Conservation (phyloP, 1,284 basidiomycete genomes). For the Leccinum pachyderme region DNA sequence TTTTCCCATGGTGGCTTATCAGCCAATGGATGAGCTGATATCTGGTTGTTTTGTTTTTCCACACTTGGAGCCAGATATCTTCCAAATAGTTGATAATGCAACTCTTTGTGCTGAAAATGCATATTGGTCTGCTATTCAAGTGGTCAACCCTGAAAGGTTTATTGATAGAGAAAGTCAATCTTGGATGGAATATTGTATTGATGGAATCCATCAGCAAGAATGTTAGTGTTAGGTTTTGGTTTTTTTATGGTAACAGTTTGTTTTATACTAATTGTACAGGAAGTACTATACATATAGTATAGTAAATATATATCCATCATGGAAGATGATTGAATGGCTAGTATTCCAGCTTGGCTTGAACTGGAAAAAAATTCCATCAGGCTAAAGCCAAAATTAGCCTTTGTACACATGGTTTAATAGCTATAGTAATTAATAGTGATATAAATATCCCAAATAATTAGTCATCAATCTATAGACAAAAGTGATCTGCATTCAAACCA, state of each 20-base stretch:
- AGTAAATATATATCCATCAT: too few species aligned
- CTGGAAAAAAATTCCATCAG: too few species aligned
- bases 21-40: conserved; percentile 5
- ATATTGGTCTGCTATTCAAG: conserved; percentile 49
- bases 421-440: too few species aligned
- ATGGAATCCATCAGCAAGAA: background rate
- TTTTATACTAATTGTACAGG: background rate
- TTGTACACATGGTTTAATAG: too few species aligned
- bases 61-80: conserved; percentile 40
- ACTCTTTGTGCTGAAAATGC: conserved; percentile 56
- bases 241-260: background rate
- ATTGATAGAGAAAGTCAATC: conserved; percentile 1
- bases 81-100: conserved; percentile 59
- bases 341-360: too few species aligned
- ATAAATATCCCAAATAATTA: too few species aligned
- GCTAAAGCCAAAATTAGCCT: too few species aligned
- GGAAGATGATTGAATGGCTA: too few species aligned
- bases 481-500: too few species aligned
- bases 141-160: background rate
- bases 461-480: too few species aligned
- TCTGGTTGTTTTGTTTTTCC: conserved; percentile 40
- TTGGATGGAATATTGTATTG: conserved; percentile 12
- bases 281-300: too few species aligned
- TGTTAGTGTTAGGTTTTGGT: background rate
- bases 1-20: conserved; percentile 6